Evolutionary conservation across 768 basidiomycete genomes (phyloP), one percentile per base, ranked within the genome.

Genomic region (Neoboletus magnificus): DNA sequence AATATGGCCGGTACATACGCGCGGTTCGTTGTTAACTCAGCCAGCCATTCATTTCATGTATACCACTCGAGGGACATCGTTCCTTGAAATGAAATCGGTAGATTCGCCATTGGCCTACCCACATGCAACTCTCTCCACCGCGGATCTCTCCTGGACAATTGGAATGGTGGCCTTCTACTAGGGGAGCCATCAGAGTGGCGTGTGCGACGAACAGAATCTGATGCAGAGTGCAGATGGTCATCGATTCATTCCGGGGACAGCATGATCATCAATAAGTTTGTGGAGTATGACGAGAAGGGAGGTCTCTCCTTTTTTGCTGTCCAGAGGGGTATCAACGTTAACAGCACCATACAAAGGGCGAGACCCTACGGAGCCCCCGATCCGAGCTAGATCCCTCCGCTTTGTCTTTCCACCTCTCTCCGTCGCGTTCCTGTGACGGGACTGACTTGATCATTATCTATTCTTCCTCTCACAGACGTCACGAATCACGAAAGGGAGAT

Each of bases 401-500:
- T 39, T 25, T 25, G 27, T 11, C 27, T 40, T 35, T 41, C 49
- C 25, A 13, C 41, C 22, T 41, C 29, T 16, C 48, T 18, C 10
- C 4, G 18, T n/a, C 8, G 8, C 27, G 33, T 30, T 32, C 44
- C 16, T 47, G 58, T 12, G n/a, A 25, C 16, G 30, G 5, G 37
- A 36, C 22, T 39, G 50, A 16, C 27, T 30, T 20, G 35, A 15
- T 37, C n/a, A 9, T 35, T n/a, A n/a, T 13, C 27, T 27, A 5
- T 27, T 27, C 18, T 18, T 18, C 6, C 15, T 37, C 8, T 15
- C 18, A 37, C 18, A 37, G 36, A 27, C 36, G 37, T 20, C 13
- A 27, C 45, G 44, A 43, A 37, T 35, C 22, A 48, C 48, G 50
- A 29, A 58, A 88, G 85, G 66, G 86, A 86, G 65, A 87, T 87